Evolutionary conservation across 257 asterid genomes (phyloP).

Genomic region (Fraxinus americana): DNA sequence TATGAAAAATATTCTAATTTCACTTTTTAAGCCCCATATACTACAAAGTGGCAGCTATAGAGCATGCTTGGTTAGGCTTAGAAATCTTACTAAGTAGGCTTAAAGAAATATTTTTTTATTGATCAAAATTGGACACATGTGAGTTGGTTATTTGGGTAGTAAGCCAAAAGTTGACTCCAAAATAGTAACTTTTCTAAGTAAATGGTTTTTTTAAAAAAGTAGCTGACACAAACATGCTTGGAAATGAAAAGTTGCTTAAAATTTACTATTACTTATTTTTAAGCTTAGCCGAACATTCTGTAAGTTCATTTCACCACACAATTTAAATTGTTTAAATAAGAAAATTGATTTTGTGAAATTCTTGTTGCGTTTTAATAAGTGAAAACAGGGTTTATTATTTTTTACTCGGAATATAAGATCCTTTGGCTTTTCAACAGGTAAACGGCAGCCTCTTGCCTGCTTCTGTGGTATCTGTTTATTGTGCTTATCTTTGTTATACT

Average conservation of each 20-base stretch:
- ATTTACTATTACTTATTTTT: too few species aligned
- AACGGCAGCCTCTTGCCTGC: slow-evolving; percentile 98
- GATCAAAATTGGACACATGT: not conserved
- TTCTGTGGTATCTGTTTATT: slow-evolving; percentile 86
- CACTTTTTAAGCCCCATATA: not conserved
- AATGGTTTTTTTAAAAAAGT: too few species aligned
- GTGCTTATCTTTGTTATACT: slow-evolving; percentile 93
- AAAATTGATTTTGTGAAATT: not conserved
- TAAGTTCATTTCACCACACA: not conserved
- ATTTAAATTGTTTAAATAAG: not conserved
- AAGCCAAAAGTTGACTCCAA: not conserved
- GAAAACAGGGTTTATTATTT: not conserved
- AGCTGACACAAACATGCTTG: not conserved
- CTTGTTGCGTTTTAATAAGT: not conserved
- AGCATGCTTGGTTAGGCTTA: not conserved
- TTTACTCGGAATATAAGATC: not conserved
- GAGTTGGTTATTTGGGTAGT: not conserved
- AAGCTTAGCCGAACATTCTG: too few species aligned
- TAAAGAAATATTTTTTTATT: too few species aligned
- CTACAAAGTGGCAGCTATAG: not conserved
- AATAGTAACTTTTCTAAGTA: too few species aligned
- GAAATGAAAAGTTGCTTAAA: not conserved
- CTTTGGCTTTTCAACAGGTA: slow-evolving; percentile 55
- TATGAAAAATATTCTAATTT: not conserved
- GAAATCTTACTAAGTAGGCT: not conserved